These are phyloP conservation scores for Rhodotorula sp. DNA, from an alignment of 1,284 basidiomycete genomes.

Conservation along the genomic window DNA sequence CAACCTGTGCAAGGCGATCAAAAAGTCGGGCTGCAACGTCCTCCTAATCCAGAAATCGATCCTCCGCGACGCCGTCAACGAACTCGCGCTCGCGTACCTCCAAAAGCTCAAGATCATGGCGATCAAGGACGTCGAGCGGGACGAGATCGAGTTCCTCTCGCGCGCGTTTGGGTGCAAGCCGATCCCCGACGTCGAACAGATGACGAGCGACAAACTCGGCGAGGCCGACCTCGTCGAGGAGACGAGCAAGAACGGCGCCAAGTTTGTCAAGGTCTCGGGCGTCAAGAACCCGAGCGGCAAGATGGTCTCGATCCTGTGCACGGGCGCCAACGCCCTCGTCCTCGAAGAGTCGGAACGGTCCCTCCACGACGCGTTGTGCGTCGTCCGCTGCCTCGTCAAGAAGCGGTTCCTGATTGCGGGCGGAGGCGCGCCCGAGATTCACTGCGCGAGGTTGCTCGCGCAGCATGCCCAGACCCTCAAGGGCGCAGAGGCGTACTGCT, in stretches of 20 bases:
- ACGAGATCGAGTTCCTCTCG: slow-evolving; percentile 96
- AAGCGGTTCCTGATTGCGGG: slow-evolving; percentile 97
- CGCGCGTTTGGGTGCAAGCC: slow-evolving; percentile 95
- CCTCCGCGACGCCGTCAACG: slow-evolving; percentile 96
- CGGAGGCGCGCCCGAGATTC: slow-evolving; percentile 97
- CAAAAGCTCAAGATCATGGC: slow-evolving; percentile 96
- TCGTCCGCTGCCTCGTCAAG: slow-evolving; percentile 97
- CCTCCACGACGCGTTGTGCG: slow-evolving; percentile 96
- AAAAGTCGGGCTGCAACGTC: slow-evolving; percentile 98
- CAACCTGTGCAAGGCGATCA: slow-evolving; percentile 99
- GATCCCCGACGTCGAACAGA: slow-evolving; percentile 94
- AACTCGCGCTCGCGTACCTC: slow-evolving; percentile 97
- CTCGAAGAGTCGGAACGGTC: slow-evolving; percentile 96
- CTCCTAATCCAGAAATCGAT: slow-evolving; percentile 99
- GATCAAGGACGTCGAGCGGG: slow-evolving; percentile 96
- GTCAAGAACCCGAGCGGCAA: slow-evolving; percentile 86
- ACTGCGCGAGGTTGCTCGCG: slow-evolving; percentile 89
- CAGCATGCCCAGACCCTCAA: slow-evolving; percentile 92
- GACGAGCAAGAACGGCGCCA: slow-evolving; percentile 76
- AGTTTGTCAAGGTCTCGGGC: slow-evolving; percentile 92
- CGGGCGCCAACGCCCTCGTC: slow-evolving; percentile 89
- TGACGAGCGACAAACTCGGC: slow-evolving; percentile 98
- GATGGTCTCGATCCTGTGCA: slow-evolving; percentile 94
- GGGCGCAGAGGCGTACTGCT: slow-evolving; percentile 99
- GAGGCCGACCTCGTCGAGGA: slow-evolving; percentile 96